Evolutionary conservation across 805 yeast genomes (phyloP).

Genomic region (Barnettozyma populi): DNA sequence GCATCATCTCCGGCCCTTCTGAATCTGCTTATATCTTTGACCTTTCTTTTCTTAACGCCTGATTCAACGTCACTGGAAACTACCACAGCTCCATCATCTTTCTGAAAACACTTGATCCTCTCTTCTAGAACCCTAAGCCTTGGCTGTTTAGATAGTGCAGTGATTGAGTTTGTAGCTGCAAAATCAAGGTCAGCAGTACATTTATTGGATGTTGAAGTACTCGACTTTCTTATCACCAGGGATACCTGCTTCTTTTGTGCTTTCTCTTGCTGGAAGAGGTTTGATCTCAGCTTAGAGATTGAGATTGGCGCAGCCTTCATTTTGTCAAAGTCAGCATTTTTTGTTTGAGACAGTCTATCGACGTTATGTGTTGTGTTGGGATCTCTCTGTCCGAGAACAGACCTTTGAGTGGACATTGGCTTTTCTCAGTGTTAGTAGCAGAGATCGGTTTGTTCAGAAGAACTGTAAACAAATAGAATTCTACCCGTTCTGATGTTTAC

Average conservation of each 20-base stretch:
- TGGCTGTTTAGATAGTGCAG: not conserved
- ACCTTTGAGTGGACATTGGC: not conserved
- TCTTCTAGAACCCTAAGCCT: slow-evolving; percentile 2
- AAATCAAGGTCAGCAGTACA: not conserved
- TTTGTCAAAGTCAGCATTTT: not conserved
- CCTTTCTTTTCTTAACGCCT: slow-evolving; percentile 1
- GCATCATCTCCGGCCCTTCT: not conserved
- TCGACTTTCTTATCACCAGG: not conserved
- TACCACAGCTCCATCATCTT: not conserved
- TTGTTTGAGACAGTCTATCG: not conserved
- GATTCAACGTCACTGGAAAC: not conserved
- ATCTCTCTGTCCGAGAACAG: not conserved
- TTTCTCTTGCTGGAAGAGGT: not conserved
- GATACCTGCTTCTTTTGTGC: not conserved
- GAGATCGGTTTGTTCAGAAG: not conserved
- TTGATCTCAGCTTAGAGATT: not conserved
- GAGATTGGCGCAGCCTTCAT: not conserved
- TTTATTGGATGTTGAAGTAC: not conserved
- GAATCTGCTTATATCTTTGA: not conserved
- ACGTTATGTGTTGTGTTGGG: not conserved
- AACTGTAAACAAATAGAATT: not conserved
- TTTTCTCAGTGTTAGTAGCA: not conserved
- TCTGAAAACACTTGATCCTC: slow-evolving; percentile 1
- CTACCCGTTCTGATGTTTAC: not conserved
- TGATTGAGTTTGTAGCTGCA: not conserved